Evolutionary conservation across 2,329 filamentous ascomycete genomes (phyloP).

Genomic region (Fusarium palustre): DNA sequence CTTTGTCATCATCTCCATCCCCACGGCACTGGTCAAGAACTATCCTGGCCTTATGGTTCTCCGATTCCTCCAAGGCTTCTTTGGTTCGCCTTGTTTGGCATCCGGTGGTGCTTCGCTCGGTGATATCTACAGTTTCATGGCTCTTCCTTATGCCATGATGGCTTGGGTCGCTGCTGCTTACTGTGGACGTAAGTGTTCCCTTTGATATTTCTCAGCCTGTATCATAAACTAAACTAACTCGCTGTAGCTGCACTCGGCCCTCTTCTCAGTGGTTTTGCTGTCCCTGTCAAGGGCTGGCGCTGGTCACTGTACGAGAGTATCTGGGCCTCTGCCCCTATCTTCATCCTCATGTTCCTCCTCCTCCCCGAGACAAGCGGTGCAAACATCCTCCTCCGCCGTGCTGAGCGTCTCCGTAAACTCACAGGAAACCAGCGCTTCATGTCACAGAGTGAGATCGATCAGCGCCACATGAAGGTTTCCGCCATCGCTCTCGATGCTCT

Average conservation of each 20-base stretch:
- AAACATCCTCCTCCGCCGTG: conserved; percentile 71
- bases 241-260: conserved; percentile 67
- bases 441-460: conserved; percentile 73
- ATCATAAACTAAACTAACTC: not conserved
- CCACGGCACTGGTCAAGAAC: conserved; percentile 71
- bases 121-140: conserved; percentile 66
- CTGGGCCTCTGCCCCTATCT: conserved; percentile 69
- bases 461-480: conserved; percentile 62
- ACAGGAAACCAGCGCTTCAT: conserved; percentile 68
- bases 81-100: conserved; percentile 73
- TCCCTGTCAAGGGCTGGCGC: conserved; percentile 69
- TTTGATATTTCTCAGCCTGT: too few relatives aligned
- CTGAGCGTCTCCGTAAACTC: conserved; percentile 69
- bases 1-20: conserved; percentile 75
- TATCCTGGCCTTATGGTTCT: conserved; percentile 73
- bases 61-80: conserved; percentile 74
- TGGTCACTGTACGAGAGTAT: conserved; percentile 74
- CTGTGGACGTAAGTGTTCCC: conserved; percentile 55
- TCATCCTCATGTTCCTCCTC: conserved; percentile 70
- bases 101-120: conserved; percentile 65
- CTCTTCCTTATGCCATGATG: conserved; percentile 69
- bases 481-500: conserved; percentile 66
- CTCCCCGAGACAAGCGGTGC: conserved; percentile 72
- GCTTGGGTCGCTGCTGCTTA: conserved; percentile 68
- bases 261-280: conserved; percentile 69